A percentile compares a stretch with the other conserved stretches of the same genome.
These are phyloP conservation scores for Stagonosporopsis chrysanthemi DNA, from an alignment of 2,329 filamentous ascomycete species.

Conservation along the genomic window DNA sequence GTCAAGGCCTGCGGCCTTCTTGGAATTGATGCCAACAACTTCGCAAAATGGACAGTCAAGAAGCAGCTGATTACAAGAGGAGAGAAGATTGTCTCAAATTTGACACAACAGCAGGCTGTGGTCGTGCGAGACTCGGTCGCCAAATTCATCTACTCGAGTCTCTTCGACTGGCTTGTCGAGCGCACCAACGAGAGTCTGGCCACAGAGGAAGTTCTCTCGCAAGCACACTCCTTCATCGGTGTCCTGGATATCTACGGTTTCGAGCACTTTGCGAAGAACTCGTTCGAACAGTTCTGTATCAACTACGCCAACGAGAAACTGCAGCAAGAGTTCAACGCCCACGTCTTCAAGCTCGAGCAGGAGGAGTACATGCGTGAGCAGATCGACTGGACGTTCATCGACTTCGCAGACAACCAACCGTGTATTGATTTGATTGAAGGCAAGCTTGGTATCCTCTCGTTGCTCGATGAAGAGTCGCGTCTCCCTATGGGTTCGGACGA, in stretches of 20 bases:
- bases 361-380: conserved; percentile 96
- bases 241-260: conserved; percentile 99
- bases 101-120: conserved; percentile 90
- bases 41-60: conserved; percentile 98
- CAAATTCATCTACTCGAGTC: conserved; percentile 97
- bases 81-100: conserved; percentile 95
- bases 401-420: conserved; percentile 98
- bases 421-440: conserved; percentile 99
- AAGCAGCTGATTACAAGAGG: conserved; percentile 96
- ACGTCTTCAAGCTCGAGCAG: conserved; percentile 98
- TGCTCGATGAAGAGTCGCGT: conserved; percentile 95
- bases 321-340: conserved; percentile 98
- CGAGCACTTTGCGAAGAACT: conserved; percentile 99
- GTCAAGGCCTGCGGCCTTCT: conserved; percentile 83
- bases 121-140: conserved; percentile 97
- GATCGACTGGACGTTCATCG: conserved; percentile 99
- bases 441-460: conserved; percentile 88
- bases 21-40: conserved; percentile 84
- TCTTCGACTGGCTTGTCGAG: conserved; percentile 99
- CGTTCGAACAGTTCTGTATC: conserved; percentile 99
- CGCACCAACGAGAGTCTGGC: conserved; percentile 92
- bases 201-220: conserved; percentile 82
- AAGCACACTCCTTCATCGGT: conserved; percentile 91
- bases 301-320: conserved; percentile 99
- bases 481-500: conserved; percentile 97